These are phyloP conservation scores for Platanus orientalis DNA, from an alignment of 164 flowering plant species.

Conservation along the genomic window DNA sequence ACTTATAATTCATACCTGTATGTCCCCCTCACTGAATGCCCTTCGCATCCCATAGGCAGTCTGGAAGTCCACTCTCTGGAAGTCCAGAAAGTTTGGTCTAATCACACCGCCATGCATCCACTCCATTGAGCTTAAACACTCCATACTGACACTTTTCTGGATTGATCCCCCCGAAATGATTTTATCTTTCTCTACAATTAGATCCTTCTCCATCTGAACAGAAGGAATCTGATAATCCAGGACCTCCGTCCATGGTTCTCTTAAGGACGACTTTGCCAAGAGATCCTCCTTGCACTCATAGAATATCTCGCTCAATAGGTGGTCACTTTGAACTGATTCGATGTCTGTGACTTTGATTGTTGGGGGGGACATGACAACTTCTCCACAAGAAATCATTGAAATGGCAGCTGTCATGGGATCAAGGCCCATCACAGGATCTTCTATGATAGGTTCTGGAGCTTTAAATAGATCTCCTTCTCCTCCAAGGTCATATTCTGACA, in stretches of 20 bases:
- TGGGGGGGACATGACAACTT: slow-evolving; percentile 53
- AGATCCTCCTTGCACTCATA: slow-evolving; percentile 31
- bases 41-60: slow-evolving; percentile 83
- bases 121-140: not conserved
- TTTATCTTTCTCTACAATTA: not conserved
- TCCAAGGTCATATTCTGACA: slow-evolving; percentile 74
- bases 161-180: not conserved
- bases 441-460: slow-evolving; percentile 77
- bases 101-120: slow-evolving; percentile 27
- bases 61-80: slow-evolving; percentile 54
- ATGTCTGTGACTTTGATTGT: slow-evolving; percentile 49
- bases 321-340: slow-evolving; percentile 46
- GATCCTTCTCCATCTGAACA: slow-evolving; percentile 16
- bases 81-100: slow-evolving; percentile 61
- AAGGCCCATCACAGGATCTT: slow-evolving; percentile 30
- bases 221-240: slow-evolving; percentile 29
- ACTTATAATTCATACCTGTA: slow-evolving; percentile 81
- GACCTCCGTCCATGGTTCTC: slow-evolving; percentile 15
- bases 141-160: not conserved
- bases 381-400: slow-evolving; percentile 76
- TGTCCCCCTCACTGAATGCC: slow-evolving; percentile 96
- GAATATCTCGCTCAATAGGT: slow-evolving; percentile 60
- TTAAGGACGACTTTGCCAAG: not conserved
- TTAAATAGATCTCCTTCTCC: slow-evolving; percentile 90
- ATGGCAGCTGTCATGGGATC: slow-evolving; percentile 71